Conservation (phyloP, 1,284 basidiomycete species). For the Sanghuangporus weigelae region DNA sequence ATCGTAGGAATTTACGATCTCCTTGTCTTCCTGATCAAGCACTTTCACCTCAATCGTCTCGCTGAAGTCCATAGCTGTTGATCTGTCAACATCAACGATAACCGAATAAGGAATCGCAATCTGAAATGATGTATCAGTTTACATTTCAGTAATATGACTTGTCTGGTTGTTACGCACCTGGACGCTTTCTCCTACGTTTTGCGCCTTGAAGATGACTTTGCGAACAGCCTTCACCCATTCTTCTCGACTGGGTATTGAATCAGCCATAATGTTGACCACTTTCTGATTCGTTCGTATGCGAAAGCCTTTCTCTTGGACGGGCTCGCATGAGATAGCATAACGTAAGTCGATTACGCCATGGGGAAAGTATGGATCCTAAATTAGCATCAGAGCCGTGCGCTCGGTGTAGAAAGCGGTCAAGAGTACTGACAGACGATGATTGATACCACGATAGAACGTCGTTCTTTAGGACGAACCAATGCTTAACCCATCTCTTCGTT, state of each 20-base stretch:
- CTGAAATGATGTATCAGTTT: slow-evolving; percentile 32
- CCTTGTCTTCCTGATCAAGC: slow-evolving; percentile 74
- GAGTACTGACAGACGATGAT: slow-evolving; percentile 69
- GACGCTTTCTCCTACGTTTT: slow-evolving; percentile 93
- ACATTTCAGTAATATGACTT: too few relatives aligned
- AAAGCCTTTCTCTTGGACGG: slow-evolving; percentile 67
- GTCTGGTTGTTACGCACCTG: slow-evolving; percentile 51
- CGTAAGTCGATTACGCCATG: slow-evolving; percentile 92
- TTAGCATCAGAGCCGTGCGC: slow-evolving; percentile 10
- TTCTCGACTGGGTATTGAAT: slow-evolving; percentile 75
- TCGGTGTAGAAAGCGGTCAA: background rate
- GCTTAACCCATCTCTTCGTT: slow-evolving; percentile 85
- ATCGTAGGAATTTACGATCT: slow-evolving; percentile 52
- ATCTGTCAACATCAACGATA: slow-evolving; percentile 85
- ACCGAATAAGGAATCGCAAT: slow-evolving; percentile 92
- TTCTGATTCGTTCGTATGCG: slow-evolving; percentile 78
- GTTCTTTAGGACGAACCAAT: slow-evolving; percentile 93
- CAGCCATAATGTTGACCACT: slow-evolving; percentile 66
- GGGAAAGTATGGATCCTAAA: slow-evolving; percentile 91
- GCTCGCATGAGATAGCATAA: slow-evolving; percentile 86
- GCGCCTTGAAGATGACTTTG: slow-evolving; percentile 90
- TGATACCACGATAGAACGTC: slow-evolving; percentile 94
- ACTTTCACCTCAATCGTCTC: slow-evolving; percentile 93
- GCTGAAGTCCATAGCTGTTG: slow-evolving; percentile 86
- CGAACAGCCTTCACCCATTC: slow-evolving; percentile 94